Conservation (phyloP, 495 filamentous ascomycete genomes). For the Tuber umbilicatum region DNA sequence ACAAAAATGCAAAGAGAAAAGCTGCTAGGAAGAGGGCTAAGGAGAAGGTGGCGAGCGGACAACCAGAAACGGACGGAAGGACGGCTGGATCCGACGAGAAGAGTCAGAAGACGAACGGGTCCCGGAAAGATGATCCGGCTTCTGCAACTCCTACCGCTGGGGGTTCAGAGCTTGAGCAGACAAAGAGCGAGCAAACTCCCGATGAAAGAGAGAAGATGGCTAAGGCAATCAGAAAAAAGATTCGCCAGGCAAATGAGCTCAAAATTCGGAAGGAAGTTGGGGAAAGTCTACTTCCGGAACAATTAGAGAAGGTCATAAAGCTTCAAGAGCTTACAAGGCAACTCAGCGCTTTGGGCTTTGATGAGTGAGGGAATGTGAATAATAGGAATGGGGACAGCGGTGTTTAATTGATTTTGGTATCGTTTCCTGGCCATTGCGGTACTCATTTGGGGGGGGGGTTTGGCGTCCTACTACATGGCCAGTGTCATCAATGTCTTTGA, state of each 20-base stretch:
- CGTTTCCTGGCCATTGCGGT: neutral
- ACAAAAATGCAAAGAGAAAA: slow-evolving; percentile 90
- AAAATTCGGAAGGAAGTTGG: slow-evolving; percentile 86
- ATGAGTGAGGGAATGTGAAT: slow-evolving; percentile 43
- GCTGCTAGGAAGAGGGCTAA: slow-evolving; percentile 87
- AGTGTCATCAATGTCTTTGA: neutral
- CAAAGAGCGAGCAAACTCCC: slow-evolving; percentile 52
- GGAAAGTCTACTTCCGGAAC: slow-evolving; percentile 76
- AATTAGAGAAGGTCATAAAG: slow-evolving; percentile 95
- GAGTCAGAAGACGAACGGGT: slow-evolving; percentile 41
- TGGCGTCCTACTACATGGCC: neutral
- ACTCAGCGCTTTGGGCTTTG: slow-evolving; percentile 78
- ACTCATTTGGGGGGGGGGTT: neutral
- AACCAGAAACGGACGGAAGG: slow-evolving; percentile 38
- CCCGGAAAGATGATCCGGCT: slow-evolving; percentile 11
- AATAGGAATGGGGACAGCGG: neutral
- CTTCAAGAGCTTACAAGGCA: slow-evolving; percentile 89
- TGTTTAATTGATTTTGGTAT: neutral
- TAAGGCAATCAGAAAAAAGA: slow-evolving; percentile 89
- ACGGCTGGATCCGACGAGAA: slow-evolving; percentile 20
- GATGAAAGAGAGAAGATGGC: slow-evolving; percentile 87
- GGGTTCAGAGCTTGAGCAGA: slow-evolving; percentile 25
- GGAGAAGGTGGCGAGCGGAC: slow-evolving; percentile 43
- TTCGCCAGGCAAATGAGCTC: slow-evolving; percentile 84
- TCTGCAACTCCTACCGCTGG: slow-evolving; percentile 23